These are phyloP conservation scores for Paulownia fortunei DNA, from an alignment of 257 asterid genomes.

Conservation along the genomic window DNA sequence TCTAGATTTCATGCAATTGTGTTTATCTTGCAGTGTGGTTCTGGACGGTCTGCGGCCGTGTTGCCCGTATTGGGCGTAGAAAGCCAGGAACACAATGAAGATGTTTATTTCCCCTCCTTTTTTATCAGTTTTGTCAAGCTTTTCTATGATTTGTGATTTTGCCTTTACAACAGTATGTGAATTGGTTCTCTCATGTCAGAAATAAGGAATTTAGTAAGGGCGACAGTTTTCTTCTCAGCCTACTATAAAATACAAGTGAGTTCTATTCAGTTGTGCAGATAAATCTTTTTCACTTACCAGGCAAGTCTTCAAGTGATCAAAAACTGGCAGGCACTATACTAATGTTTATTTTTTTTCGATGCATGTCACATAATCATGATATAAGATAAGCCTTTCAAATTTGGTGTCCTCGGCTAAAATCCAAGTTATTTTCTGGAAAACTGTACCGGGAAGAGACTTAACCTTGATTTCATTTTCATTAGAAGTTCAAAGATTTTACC, in stretches of 20 bases:
- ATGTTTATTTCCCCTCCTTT: not conserved
- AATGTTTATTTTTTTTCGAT: not conserved
- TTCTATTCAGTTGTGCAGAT: not conserved
- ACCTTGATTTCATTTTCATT: too few species aligned
- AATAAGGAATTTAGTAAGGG: not conserved
- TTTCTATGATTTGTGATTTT: not conserved
- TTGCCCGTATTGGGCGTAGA: constrained; percentile 59
- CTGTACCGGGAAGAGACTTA: too few species aligned
- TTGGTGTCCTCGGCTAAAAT: too few species aligned
- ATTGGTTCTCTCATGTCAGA: not conserved
- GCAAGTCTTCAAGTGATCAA: not conserved
- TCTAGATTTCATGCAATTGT: not conserved
- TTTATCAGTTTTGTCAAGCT: not conserved
- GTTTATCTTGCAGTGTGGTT: constrained; percentile 50
- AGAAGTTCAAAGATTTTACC: too few species aligned
- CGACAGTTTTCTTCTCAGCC: too few species aligned
- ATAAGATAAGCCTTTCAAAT: too few species aligned
- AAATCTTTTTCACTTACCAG: not conserved
- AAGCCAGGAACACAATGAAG: constrained; percentile 49
- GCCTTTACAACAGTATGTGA: not conserved
- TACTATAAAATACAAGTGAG: too few species aligned
- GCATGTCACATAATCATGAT: not conserved
- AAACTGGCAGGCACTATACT: not conserved
- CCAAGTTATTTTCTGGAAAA: too few species aligned
- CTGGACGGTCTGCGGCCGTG: constrained; percentile 58